Conservation (phyloP, 2,329 filamentous ascomycete species). For the Pezicula neosporulosa region DNA sequence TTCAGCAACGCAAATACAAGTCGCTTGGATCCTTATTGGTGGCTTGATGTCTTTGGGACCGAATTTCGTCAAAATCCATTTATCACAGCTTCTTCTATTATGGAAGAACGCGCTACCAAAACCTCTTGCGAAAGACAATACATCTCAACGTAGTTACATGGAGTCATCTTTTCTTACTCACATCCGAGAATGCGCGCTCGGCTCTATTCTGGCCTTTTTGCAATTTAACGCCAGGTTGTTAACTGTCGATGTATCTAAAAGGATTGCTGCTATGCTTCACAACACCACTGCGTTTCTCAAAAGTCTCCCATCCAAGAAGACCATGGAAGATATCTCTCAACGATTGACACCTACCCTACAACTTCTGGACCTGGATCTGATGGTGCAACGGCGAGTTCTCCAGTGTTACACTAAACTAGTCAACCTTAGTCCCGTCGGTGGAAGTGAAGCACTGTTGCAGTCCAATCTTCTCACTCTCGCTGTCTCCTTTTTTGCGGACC, state of each 20-base stretch:
- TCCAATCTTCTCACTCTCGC: slow-evolving; percentile 88
- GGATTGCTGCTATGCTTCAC: slow-evolving; percentile 90
- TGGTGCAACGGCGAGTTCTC: slow-evolving; percentile 88
- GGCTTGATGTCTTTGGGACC: slow-evolving; percentile 94
- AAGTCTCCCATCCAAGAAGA: slow-evolving; percentile 78
- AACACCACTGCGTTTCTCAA: slow-evolving; percentile 90
- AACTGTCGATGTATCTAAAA: slow-evolving; percentile 89
- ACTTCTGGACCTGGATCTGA: slow-evolving; percentile 83
- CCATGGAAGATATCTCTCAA: slow-evolving; percentile 81
- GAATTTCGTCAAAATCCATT: slow-evolving; percentile 98
- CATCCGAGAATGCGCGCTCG: slow-evolving; percentile 89
- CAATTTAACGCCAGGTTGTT: slow-evolving; percentile 90
- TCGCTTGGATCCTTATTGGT: slow-evolving; percentile 96
- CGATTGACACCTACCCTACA: slow-evolving; percentile 82
- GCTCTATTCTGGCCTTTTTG: slow-evolving; percentile 86
- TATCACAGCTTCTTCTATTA: slow-evolving; percentile 86
- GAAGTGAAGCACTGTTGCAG: slow-evolving; percentile 81
- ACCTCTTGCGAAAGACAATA: slow-evolving; percentile 89
- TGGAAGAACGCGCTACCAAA: slow-evolving; percentile 98
- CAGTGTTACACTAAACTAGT: slow-evolving; percentile 94
- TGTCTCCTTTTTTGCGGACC: slow-evolving; percentile 88
- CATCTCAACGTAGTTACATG: slow-evolving; percentile 74
- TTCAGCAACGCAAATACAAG: slow-evolving; percentile 92
- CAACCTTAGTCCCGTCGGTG: slow-evolving; percentile 79
- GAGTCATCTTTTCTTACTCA: slow-evolving; percentile 93